These are phyloP conservation scores for Aspergillus incahuasiensis DNA, from an alignment of 495 filamentous ascomycete genomes.

Conservation along the genomic window DNA sequence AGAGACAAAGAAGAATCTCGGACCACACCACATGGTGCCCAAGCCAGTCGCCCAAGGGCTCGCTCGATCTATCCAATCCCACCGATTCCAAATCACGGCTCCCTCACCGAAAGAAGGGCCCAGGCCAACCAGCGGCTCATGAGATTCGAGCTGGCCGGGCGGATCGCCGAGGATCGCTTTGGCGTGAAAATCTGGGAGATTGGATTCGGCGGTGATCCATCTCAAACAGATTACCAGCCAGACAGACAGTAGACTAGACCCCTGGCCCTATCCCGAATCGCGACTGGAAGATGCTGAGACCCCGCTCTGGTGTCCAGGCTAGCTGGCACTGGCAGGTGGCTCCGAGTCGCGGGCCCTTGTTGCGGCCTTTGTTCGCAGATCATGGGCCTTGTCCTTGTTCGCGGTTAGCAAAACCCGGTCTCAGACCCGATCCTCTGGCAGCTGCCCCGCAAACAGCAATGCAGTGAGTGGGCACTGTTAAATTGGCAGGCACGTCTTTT, in stretches of 20 bases:
- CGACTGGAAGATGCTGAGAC: too few relatives aligned
- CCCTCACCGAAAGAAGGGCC: not conserved
- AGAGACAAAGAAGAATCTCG: not conserved
- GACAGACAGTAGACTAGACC: too few relatives aligned
- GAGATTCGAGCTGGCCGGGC: not conserved
- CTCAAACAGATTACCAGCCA: not conserved
- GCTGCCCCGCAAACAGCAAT: constrained; percentile 1
- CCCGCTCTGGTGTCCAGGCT: not conserved
- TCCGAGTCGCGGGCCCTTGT: constrained; percentile 1
- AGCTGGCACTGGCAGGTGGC: not conserved
- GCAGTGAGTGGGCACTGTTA: not conserved
- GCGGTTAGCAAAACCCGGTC: too few relatives aligned
- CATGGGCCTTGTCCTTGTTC: not conserved
- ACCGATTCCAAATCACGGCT: not conserved
- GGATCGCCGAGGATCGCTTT: constrained; percentile 2
- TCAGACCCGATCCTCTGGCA: too few relatives aligned
- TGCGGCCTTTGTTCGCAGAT: not conserved
- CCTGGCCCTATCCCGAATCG: not conserved
- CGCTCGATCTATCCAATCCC: not conserved
- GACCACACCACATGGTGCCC: not conserved
- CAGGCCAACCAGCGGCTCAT: not conserved
- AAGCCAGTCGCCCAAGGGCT: too few relatives aligned
- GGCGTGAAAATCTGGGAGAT: not conserved
- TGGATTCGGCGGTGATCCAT: not conserved
- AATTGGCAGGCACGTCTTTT: not conserved